Evolutionary conservation across 2,329 filamentous ascomycete species (phyloP).

Genomic region (Epichloe scottii): DNA sequence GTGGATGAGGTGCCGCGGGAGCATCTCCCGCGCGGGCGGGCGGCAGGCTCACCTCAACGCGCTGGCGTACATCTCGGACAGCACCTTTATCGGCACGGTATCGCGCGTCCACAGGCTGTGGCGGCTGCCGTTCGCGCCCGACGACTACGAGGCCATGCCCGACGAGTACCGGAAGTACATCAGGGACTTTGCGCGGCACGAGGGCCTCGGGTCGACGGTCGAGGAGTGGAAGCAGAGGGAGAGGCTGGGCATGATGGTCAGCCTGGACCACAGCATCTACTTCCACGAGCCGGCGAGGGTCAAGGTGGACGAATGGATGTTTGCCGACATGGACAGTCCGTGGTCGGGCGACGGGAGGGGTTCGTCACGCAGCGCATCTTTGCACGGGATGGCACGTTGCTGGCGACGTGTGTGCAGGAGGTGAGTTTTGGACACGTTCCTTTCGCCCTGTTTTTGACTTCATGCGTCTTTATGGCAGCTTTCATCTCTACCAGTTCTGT

Average conservation of each 20-base stretch:
- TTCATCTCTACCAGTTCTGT: neutral
- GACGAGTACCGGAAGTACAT: constrained; percentile 24
- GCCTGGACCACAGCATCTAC: constrained; percentile 62
- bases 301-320: constrained; percentile 62
- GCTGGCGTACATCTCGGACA: constrained; percentile 86
- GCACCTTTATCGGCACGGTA: constrained; percentile 86
- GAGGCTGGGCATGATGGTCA: constrained; percentile 73
- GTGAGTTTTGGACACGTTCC: constrained; percentile 25
- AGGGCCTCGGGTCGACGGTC: constrained; percentile 26
- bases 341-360: constrained; percentile 67
- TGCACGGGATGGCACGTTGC: constrained; percentile 53
- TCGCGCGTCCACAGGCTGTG: constrained; percentile 69
- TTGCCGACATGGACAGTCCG: constrained; percentile 66
- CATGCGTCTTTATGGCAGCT: neutral
- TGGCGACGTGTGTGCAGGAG: constrained; percentile 75
- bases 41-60: constrained; percentile 74
- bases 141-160: constrained; percentile 40
- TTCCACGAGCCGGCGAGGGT: constrained; percentile 50
- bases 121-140: constrained; percentile 48
- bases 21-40: constrained; percentile 60
- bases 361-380: constrained; percentile 67
- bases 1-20: constrained; percentile 65
- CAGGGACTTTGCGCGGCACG: constrained; percentile 22
- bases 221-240: constrained; percentile 40
- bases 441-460: neutral